Conservation (phyloP, 768 basidiomycete species). For the Russula sp. region DNA sequence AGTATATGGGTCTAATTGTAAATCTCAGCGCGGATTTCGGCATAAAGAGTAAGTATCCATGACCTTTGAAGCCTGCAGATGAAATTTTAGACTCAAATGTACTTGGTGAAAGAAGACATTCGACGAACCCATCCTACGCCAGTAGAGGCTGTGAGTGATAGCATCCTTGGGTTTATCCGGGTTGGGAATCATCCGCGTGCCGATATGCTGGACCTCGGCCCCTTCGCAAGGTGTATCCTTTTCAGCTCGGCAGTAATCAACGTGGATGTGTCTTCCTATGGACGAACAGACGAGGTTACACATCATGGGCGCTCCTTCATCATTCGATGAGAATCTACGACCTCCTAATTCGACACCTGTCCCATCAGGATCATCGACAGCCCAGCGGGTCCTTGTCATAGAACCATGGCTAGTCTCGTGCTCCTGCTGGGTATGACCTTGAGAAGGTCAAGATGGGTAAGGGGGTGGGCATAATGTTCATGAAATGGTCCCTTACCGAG, state of each 20-base stretch:
- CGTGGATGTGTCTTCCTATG: conserved; percentile 52
- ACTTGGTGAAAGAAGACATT: not conserved
- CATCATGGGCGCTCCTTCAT: conserved; percentile 59
- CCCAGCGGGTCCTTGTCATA: conserved; percentile 55
- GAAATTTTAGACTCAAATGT: not conserved
- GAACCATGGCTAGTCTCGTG: conserved; percentile 62
- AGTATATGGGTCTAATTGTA: conserved; percentile 47
- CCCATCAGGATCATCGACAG: conserved; percentile 47
- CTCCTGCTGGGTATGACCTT: conserved; percentile 54
- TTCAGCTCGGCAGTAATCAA: conserved; percentile 48
- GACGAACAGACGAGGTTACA: conserved; percentile 51
- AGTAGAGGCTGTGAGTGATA: conserved; percentile 49
- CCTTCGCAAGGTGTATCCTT: conserved; percentile 36
- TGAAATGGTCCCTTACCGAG: conserved; percentile 34
- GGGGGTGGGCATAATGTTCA: not conserved
- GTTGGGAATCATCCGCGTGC: conserved; percentile 38
- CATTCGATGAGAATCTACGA: conserved; percentile 45
- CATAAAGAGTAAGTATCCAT: too few species aligned
- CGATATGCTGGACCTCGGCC: conserved; percentile 43
- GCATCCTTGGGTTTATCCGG: conserved; percentile 46
- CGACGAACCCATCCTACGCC: conserved; percentile 51
- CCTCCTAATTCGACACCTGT: conserved; percentile 48
- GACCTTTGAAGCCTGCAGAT: conserved; percentile 50
- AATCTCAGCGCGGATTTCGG: not conserved
- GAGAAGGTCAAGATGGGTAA: not conserved